Conservation (phyloP, 176 grass and related monocot species). For the Pharus latifolius region DNA sequence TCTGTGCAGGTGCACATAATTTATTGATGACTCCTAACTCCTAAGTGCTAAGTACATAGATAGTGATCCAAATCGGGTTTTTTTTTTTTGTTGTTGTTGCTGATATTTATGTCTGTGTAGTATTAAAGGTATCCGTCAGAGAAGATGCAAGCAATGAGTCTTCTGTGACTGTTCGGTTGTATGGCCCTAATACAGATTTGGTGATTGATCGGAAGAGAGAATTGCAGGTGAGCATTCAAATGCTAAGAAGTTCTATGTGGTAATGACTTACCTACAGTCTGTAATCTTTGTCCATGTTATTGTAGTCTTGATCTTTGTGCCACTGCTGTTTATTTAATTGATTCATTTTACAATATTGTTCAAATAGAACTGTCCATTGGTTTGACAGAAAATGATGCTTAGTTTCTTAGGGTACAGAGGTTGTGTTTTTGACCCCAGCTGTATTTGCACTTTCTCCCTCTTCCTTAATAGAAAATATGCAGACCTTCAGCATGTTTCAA, state of each 20-base stretch:
- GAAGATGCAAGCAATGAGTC: slow-evolving; percentile 25
- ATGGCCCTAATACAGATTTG: slow-evolving; percentile 86
- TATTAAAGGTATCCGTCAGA: slow-evolving; percentile 75
- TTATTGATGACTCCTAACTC: slow-evolving; percentile 1
- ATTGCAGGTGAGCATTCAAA: slow-evolving; percentile 42
- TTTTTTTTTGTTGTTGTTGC: not conserved
- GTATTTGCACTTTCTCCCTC: too few relatives aligned
- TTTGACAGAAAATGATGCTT: too few relatives aligned
- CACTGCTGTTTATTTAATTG: not conserved
- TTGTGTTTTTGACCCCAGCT: too few relatives aligned
- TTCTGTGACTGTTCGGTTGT: slow-evolving; percentile 75
- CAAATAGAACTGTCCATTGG: not conserved
- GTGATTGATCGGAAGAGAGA: slow-evolving; percentile 96
- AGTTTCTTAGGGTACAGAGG: too few relatives aligned
- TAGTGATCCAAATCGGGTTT: not conserved
- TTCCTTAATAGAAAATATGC: too few relatives aligned
- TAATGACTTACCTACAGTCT: not conserved
- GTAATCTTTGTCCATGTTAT: not conserved
- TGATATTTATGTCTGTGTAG: slow-evolving; percentile 33
- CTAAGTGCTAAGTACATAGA: not conserved
- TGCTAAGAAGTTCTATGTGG: not conserved
- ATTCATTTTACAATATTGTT: not conserved
- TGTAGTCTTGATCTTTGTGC: not conserved
- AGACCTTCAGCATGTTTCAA: too few relatives aligned
- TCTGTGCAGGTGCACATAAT: not conserved